A percentile compares a stretch with the other conserved stretches of the same genome.
Conservation (phyloP, 257 asterid genomes). For the Nicotiana sylvestris region DNA sequence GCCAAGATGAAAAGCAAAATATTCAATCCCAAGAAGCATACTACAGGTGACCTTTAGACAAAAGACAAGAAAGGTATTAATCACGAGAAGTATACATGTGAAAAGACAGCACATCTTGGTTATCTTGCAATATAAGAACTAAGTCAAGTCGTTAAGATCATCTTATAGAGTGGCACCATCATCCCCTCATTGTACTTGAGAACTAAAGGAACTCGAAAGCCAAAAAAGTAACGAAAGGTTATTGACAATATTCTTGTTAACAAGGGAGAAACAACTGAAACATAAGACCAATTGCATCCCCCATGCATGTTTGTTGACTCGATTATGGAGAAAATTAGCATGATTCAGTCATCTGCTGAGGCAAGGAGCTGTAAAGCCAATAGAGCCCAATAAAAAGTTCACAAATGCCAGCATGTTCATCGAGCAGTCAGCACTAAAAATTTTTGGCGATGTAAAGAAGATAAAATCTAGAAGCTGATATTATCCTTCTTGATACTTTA, state of each 20-base stretch:
- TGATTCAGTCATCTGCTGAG: not conserved
- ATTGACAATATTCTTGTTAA: not conserved
- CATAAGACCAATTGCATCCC: not conserved
- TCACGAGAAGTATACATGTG: not conserved
- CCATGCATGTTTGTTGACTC: not conserved
- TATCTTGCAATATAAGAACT: not conserved
- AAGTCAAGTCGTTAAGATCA: not conserved
- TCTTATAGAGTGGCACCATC: not conserved
- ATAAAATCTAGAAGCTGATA: not conserved
- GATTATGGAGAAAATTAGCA: not conserved
- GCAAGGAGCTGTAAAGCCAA: not conserved
- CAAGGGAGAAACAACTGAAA: not conserved
- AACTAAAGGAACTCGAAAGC: not conserved
- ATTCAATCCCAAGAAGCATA: not conserved
- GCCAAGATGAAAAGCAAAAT: slow-evolving; percentile 1
- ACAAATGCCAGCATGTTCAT: not conserved
- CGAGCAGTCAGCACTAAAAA: not conserved
- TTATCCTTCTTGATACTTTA: not conserved
- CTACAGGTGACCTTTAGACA: not conserved
- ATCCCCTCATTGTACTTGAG: not conserved
- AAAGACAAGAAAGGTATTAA: not conserved
- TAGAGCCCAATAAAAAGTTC: not conserved
- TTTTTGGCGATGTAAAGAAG: not conserved
- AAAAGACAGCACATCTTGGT: not conserved
- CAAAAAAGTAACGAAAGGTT: not conserved